Evolutionary conservation across 805 yeast species (phyloP).

Genomic region (Hanseniaspora mollemarum): DNA sequence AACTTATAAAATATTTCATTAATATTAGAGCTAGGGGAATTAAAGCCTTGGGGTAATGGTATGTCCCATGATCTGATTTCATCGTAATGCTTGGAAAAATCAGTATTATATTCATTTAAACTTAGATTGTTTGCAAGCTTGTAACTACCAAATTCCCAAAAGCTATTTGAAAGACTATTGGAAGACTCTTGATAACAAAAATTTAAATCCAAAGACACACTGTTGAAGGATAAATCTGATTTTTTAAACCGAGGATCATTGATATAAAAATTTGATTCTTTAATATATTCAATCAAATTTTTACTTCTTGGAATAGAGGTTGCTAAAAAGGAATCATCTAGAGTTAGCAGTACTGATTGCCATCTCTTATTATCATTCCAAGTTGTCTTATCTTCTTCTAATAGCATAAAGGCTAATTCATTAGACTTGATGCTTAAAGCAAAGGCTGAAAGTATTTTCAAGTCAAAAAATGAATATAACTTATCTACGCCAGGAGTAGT

Average conservation of each 20-base stretch:
- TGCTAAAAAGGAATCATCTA: conserved; percentile 1
- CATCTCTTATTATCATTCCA: background rate
- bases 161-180: background rate
- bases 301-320: conserved; percentile 3
- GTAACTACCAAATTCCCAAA: background rate
- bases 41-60: background rate
- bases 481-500: background rate
- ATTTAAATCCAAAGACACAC: background rate
- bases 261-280: background rate
- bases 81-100: background rate
- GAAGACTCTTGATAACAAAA: background rate
- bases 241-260: background rate
- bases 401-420: conserved; percentile 7
- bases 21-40: background rate
- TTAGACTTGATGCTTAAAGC: background rate
- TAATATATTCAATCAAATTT: background rate
- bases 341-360: background rate
- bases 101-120: background rate
- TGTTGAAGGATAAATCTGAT: background rate
- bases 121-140: background rate
- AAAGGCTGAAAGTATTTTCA: background rate
- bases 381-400: background rate
- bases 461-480: background rate
- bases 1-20: background rate
- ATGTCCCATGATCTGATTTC: conserved; percentile 8